phyloP scores from a whole-genome alignment of 2,329 filamentous ascomycete species.

The Cladosporium sp. region DNA sequence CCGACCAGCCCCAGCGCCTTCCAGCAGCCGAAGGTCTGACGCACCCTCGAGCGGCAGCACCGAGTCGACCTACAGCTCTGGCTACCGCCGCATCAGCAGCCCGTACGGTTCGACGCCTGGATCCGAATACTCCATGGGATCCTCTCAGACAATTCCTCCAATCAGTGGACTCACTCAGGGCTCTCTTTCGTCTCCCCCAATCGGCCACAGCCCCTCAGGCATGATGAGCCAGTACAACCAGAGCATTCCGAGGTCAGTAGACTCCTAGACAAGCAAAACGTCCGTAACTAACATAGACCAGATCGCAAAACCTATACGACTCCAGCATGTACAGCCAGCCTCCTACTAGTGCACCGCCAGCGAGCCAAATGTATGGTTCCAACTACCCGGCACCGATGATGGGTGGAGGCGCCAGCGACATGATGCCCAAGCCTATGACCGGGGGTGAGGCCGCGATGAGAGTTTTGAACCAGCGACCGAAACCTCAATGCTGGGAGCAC shows the following conservation, averaged over 20 bases:
- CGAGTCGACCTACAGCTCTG: conserved; percentile 22
- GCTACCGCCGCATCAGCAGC: conserved; percentile 26
- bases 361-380: conserved; percentile 23
- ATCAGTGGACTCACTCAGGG: conserved; percentile 33
- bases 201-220: conserved; percentile 15
- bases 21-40: conserved; percentile 23
- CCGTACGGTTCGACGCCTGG: conserved; percentile 24
- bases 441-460: conserved; percentile 26
- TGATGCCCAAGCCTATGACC: conserved; percentile 18
- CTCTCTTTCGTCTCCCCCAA: conserved; percentile 27
- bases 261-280: background rate
- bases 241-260: conserved; percentile 23
- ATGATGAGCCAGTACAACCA: conserved; percentile 23
- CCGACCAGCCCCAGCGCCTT: conserved; percentile 19
- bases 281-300: conserved; percentile 11
- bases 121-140: conserved; percentile 24
- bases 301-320: conserved; percentile 30
- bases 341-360: conserved; percentile 22
- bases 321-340: conserved; percentile 25
- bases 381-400: conserved; percentile 25
- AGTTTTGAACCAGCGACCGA: conserved; percentile 51
- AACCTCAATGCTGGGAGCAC: conserved; percentile 95
- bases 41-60: conserved; percentile 17
- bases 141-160: conserved; percentile 27
- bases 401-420: conserved; percentile 21